Evolutionary conservation across 495 filamentous ascomycete genomes (phyloP), one percentile per base, ranked within the genome.

Genomic region (Penicillium dipodomyicola): DNA sequence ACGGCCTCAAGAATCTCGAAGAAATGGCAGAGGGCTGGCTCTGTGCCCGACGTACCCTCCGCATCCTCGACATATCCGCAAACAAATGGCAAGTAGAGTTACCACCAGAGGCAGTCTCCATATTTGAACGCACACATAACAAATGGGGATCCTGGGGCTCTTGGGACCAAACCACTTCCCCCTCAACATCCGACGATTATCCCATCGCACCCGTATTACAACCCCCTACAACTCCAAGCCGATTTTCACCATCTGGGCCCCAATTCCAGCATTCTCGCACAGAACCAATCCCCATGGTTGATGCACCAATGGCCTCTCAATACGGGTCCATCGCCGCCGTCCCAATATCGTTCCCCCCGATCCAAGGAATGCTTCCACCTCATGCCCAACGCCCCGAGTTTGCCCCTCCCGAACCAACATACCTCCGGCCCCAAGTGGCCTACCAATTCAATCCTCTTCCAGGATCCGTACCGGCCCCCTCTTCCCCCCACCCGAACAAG

Each of bases 21-120:
- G 95, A 98, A 66, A 97, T 98, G 62, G 91, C 89, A 1, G 93
- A 96, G 71, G 85, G 88, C 57, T 98, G 94, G 94, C 84, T 91
- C 4, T 93, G 92, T 63, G 95, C 92, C 12, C 80, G 91, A 32
- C 81, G 93, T 20, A 92, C 95, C 0, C 80, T 97, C 2, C 80
- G 85, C 51, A 96, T 97, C 37, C 77, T 98, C 39, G 90, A 87
- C 54, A 82, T 93, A 25, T 84, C 95, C n/a, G 89, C 88, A 7
- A 82, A 83, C 23, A 91, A 91, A 58, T 97, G 94, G 94, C 87
- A 87, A 11, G 84, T 96, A 17, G 84, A 90, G 37, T 71, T 97
- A 15, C 95, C 95, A 0, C 85, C 88, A 56, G 92, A 97, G 70
- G 94, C 93, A 0, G 75, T 80, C 3, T 67, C 79, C 2, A 84